Evolutionary conservation across 345 rosid genomes (phyloP).

Genomic region (Euphorbia tirucalli): DNA sequence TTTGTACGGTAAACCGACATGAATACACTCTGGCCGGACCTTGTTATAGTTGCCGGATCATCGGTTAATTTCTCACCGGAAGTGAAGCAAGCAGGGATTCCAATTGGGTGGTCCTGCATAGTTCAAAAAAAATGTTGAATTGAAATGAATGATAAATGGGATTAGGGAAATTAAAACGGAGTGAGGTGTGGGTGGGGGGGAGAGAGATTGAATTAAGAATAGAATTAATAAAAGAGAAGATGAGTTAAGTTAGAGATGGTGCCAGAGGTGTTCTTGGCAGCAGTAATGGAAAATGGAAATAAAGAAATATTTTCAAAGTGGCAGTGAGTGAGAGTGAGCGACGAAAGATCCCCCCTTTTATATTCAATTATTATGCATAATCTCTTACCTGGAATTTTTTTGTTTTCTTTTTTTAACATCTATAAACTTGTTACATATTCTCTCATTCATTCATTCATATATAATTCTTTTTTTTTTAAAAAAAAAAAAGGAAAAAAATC

Average conservation of each 20-base stretch:
- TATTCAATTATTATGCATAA: conserved; percentile 8
- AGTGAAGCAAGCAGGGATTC: conserved; percentile 63
- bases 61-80: conserved; percentile 46
- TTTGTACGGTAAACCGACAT: conserved; percentile 58
- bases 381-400: conserved; percentile 29
- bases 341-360: conserved; percentile 17
- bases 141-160: too few relatives aligned
- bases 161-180: too few relatives aligned
- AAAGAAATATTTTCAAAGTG: conserved; percentile 36
- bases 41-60: conserved; percentile 46
- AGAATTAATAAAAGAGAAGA: too few relatives aligned
- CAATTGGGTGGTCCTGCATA: conserved; percentile 54
- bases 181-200: too few relatives aligned
- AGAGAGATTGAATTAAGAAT: too few relatives aligned
- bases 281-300: conserved; percentile 21
- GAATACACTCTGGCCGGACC: conserved; percentile 68
- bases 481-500: too few relatives aligned
- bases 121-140: too few relatives aligned
- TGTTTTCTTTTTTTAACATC: too few relatives aligned
- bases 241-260: conserved; percentile 17
- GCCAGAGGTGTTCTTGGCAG: conserved; percentile 53
- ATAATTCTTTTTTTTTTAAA: neutral
- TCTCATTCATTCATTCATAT: too few relatives aligned
- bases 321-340: conserved; percentile 32
- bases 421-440: too few relatives aligned